phyloP scores from a whole-genome alignment of 164 flowering plant genomes.

The Umbellularia californica region DNA sequence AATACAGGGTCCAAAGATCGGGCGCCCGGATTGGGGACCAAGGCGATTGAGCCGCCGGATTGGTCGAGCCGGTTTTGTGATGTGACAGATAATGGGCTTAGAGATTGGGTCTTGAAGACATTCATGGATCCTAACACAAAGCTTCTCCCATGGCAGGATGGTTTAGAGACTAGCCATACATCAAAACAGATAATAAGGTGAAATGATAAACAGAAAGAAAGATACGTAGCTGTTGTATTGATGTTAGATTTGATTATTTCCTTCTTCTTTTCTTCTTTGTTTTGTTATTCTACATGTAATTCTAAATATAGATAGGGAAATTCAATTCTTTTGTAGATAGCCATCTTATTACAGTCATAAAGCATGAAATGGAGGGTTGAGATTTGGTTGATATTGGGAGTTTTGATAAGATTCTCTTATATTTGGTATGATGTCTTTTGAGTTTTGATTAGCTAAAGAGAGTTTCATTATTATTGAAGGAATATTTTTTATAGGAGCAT shows the following conservation, averaged over 20 bases:
- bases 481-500: no score
- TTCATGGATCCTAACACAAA: slow-evolving; percentile 30
- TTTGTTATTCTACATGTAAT: not conserved
- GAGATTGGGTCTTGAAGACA: slow-evolving; percentile 38
- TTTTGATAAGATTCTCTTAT: not conserved
- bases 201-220: not conserved
- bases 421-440: no score
- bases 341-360: not conserved
- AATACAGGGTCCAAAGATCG: slow-evolving; percentile 82
- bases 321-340: slow-evolving; percentile 8
- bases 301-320: not conserved
- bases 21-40: slow-evolving; percentile 80
- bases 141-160: slow-evolving; percentile 62
- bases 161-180: not conserved
- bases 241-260: not conserved
- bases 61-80: slow-evolving; percentile 80
- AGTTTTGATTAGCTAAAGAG: no score
- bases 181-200: not conserved
- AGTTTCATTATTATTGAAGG: no score
- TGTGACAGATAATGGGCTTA: slow-evolving; percentile 54
- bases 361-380: not conserved
- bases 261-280: not conserved
- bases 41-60: slow-evolving; percentile 63
- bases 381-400: not conserved
- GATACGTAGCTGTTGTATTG: not conserved